phyloP scores from a whole-genome alignment of 1,284 basidiomycete species.

The Pholiota adiposa region DNA sequence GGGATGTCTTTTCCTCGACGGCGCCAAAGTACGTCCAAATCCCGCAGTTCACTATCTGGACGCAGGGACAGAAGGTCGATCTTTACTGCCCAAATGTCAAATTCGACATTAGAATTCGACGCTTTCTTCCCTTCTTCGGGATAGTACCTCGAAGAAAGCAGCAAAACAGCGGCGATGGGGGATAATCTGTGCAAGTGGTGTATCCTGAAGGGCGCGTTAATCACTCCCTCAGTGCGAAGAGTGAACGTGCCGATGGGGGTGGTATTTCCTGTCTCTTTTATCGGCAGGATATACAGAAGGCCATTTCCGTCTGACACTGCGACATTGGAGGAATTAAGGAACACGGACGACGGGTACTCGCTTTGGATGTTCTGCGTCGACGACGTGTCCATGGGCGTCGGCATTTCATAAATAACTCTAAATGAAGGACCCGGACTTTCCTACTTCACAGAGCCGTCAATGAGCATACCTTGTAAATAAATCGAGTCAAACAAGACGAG shows the following conservation, averaged over 20 bases:
- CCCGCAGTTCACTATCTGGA: constrained; percentile 33
- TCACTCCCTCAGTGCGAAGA: constrained; percentile 36
- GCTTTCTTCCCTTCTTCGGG: constrained; percentile 22
- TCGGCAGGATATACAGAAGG: constrained; percentile 61
- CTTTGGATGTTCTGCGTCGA: constrained; percentile 44
- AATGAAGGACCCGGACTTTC: constrained; percentile 57
- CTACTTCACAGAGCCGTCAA: constrained; percentile 44
- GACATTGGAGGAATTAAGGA: constrained; percentile 54
- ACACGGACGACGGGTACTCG: constrained; percentile 81
- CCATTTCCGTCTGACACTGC: constrained; percentile 79
- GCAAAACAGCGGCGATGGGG: constrained; percentile 43
- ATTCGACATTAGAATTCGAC: constrained; percentile 37
- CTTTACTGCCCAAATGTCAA: constrained; percentile 66
- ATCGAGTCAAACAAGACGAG: background rate
- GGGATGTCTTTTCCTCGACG: constrained; percentile 76
- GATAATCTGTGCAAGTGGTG: constrained; percentile 48
- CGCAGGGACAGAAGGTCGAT: constrained; percentile 47
- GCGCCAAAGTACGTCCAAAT: constrained; percentile 67
- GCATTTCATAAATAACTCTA: constrained; percentile 62
- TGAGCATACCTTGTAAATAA: background rate
- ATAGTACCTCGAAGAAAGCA: constrained; percentile 64
- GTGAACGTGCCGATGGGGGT: constrained; percentile 59
- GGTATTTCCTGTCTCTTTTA: constrained; percentile 42
- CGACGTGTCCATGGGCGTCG: constrained; percentile 49
- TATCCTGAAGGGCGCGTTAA: constrained; percentile 59